Percentiles rank a stretch among this genome's conserved stretches.
Evolutionary conservation across 768 basidiomycete genomes (phyloP).

Genomic region (Holtermannia corniformis): DNA sequence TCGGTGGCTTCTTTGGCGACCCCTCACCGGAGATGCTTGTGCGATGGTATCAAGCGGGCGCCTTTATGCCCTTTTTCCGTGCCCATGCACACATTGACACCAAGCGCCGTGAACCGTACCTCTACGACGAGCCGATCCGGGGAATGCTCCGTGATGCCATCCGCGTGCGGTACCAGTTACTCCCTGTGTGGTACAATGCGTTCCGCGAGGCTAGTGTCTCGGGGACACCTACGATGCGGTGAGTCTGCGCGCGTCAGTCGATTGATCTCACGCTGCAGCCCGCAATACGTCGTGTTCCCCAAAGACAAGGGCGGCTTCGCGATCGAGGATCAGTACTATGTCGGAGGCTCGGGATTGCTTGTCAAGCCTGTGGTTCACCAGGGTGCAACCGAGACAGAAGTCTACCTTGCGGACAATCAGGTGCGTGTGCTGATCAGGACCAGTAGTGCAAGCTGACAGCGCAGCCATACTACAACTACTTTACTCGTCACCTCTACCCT

Average conservation of each 20-base stretch:
- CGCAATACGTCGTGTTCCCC: conserved; percentile 93
- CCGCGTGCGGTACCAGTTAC: conserved; percentile 69
- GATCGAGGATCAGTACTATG: conserved; percentile 88
- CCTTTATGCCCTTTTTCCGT: conserved; percentile 94
- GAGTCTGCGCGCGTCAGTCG: conserved; percentile 16
- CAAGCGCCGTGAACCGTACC: conserved; percentile 90
- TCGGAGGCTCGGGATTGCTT: conserved; percentile 78
- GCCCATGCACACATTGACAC: conserved; percentile 98
- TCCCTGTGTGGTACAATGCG: conserved; percentile 96
- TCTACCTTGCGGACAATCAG: conserved; percentile 79
- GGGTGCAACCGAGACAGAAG: conserved; percentile 56
- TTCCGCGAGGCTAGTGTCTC: conserved; percentile 77
- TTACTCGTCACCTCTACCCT: conserved; percentile 56
- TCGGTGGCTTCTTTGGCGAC: conserved; percentile 98
- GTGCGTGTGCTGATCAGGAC: conserved; percentile 41
- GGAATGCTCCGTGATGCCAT: conserved; percentile 67
- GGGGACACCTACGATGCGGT: conserved; percentile 78
- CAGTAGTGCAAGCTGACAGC: neutral
- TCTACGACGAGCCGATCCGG: conserved; percentile 82
- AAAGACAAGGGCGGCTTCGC: conserved; percentile 73
- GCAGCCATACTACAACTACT: conserved; percentile 92
- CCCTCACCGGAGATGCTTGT: conserved; percentile 89
- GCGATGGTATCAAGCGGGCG: conserved; percentile 93
- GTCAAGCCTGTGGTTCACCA: conserved; percentile 80
- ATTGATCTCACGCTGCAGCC: conserved; percentile 46